Conservation (phyloP, 345 rosid genomes). For the Populus deltoides region DNA sequence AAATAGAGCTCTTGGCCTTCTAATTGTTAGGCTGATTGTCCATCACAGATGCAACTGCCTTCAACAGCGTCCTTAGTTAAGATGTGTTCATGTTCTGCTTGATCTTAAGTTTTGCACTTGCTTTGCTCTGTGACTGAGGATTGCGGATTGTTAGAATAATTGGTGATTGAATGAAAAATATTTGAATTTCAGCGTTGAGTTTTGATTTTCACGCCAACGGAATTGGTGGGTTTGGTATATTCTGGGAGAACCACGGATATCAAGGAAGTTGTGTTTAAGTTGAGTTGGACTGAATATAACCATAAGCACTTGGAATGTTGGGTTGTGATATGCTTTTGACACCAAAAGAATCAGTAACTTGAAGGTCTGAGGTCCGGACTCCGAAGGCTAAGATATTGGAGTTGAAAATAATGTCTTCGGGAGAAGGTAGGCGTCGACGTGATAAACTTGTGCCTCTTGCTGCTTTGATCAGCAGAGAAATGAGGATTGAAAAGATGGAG, state of each 20-base stretch:
- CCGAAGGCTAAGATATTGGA: slow-evolving; percentile 9
- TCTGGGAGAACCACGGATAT: slow-evolving; percentile 6
- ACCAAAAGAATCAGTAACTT: slow-evolving; percentile 19
- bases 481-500: slow-evolving; percentile 71
- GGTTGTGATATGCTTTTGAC: slow-evolving; percentile 21
- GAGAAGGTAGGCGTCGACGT: slow-evolving; percentile 49
- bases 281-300: background rate
- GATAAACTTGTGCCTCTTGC: slow-evolving; percentile 79
- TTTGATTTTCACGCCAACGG: slow-evolving; percentile 7
- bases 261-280: background rate
- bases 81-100: background rate
- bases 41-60: background rate
- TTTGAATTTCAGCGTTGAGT: slow-evolving; percentile 7
- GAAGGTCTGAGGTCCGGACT: slow-evolving; percentile 13
- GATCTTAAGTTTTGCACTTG: slow-evolving; percentile 10
- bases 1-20: background rate
- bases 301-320: background rate
- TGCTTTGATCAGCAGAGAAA: slow-evolving; percentile 64
- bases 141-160: slow-evolving; percentile 38
- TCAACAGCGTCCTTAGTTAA: background rate
- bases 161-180: background rate
- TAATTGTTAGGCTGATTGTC: background rate
- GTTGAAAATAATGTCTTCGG: slow-evolving; percentile 49
- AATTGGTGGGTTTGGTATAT: slow-evolving; percentile 7
- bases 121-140: background rate